A percentile compares a stretch with the other conserved stretches of the same genome.
Evolutionary conservation across 2,329 filamentous ascomycete species (phyloP).

Genomic region (Cytospora piceae): DNA sequence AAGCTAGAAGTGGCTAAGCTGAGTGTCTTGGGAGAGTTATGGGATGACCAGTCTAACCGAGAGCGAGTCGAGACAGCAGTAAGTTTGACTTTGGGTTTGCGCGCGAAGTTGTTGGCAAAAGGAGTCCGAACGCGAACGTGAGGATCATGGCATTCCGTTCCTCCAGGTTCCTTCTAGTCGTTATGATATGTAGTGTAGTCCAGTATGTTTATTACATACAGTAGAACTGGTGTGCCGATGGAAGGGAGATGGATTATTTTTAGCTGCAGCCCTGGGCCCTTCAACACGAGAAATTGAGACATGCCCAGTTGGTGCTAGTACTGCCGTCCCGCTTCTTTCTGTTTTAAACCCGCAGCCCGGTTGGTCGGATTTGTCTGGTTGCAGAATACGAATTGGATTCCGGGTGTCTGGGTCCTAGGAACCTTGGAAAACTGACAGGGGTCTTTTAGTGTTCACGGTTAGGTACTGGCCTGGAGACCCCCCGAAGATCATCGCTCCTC

Average conservation of each 20-base stretch:
- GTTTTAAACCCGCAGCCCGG: no score
- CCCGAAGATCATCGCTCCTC: not conserved
- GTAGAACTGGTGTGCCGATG: not conserved
- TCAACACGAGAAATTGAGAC: constrained; percentile 31
- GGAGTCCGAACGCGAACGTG: not conserved
- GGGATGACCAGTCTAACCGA: no score
- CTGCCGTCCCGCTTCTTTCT: constrained; percentile 1
- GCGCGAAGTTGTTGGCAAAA: not conserved
- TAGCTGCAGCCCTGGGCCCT: constrained; percentile 23
- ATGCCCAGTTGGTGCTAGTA: constrained; percentile 13
- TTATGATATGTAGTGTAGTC: not conserved
- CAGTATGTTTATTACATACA: not conserved
- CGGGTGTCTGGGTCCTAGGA: not conserved
- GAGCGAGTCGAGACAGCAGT: no score
- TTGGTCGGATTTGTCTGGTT: no score
- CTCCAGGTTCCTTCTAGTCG: not conserved
- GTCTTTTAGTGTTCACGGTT: not conserved
- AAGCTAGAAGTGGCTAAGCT: not conserved
- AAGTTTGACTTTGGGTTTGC: no score
- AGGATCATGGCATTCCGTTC: not conserved
- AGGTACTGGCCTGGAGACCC: not conserved
- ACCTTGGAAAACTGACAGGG: not conserved
- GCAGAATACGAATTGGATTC: constrained; percentile 13
- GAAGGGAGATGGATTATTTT: constrained; percentile 27
- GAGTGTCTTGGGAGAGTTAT: not conserved